Evolutionary conservation across 2,329 filamentous ascomycete genomes (phyloP).

Genomic region (Alternaria metachromatica): DNA sequence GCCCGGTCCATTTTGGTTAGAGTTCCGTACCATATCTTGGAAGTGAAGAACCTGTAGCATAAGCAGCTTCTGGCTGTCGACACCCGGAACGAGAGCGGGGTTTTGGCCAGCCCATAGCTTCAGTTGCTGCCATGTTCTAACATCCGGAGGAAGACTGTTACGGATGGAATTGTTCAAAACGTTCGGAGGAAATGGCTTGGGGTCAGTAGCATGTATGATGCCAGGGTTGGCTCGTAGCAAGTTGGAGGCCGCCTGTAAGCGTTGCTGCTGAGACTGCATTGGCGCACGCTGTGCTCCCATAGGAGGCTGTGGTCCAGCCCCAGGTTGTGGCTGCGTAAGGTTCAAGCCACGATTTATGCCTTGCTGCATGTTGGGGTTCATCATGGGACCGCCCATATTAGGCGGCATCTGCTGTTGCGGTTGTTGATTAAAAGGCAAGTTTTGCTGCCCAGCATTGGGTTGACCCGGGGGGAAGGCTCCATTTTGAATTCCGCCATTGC

Average conservation of each 20-base stretch:
- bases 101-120: conserved; percentile 62
- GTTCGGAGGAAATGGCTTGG: conserved; percentile 39
- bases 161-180: conserved; percentile 32
- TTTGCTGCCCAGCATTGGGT: conserved; percentile 30
- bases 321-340: conserved; percentile 37
- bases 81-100: conserved; percentile 33
- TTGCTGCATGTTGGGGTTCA: conserved; percentile 38
- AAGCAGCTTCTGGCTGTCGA: conserved; percentile 40
- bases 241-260: conserved; percentile 32
- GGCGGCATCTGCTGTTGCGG: conserved; percentile 29
- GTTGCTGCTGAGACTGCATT: conserved; percentile 34
- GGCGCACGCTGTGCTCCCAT: conserved; percentile 35
- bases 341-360: conserved; percentile 34
- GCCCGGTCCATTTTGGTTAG: conserved; percentile 22
- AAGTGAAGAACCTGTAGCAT: conserved; percentile 54
- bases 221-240: conserved; percentile 44
- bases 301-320: conserved; percentile 29
- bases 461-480: conserved; percentile 28
- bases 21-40: conserved; percentile 46
- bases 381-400: conserved; percentile 35
- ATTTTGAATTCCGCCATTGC: conserved; percentile 32
- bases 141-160: conserved; percentile 54
- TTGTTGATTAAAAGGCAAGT: conserved; percentile 41
- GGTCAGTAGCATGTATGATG: conserved; percentile 42
- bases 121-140: conserved; percentile 64